Percentiles rank a stretch among this genome's conserved stretches.
Conservation (phyloP, 192 early-diverging fungal species). For the Irineochytrium annulatum region DNA sequence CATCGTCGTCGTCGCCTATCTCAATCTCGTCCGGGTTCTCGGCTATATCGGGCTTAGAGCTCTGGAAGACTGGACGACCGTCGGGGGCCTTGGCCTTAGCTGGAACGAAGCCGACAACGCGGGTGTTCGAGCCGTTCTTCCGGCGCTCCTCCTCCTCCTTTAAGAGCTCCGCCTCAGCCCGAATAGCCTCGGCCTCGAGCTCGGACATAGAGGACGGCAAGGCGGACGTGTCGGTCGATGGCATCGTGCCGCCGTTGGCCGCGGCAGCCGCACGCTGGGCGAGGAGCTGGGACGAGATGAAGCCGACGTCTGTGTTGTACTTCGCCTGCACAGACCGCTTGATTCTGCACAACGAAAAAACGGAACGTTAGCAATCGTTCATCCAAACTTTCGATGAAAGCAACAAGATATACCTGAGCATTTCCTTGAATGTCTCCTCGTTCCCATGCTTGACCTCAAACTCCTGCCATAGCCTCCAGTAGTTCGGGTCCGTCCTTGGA, state of each 20-base stretch:
- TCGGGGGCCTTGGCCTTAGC: constrained; percentile 33
- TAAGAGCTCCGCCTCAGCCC: constrained; percentile 29
- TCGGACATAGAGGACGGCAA: constrained; percentile 24
- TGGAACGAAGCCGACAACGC: constrained; percentile 48
- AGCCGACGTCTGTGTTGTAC: constrained; percentile 72
- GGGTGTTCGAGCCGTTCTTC: constrained; percentile 19
- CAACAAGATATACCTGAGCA: constrained; percentile 65
- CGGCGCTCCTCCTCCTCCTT: constrained; percentile 42
- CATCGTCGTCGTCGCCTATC: constrained; percentile 61
- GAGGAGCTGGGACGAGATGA: constrained; percentile 56
- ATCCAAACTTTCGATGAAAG: background rate
- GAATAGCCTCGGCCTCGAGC: constrained; percentile 26
- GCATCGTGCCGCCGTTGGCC: background rate
- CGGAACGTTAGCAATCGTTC: background rate
- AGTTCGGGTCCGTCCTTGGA: constrained; percentile 68
- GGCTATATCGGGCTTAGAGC: constrained; percentile 7
- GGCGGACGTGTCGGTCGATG: background rate
- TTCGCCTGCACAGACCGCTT: constrained; percentile 85
- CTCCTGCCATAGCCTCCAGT: constrained; percentile 91
- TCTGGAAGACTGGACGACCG: constrained; percentile 12
- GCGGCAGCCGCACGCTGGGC: constrained; percentile 33
- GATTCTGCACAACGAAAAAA: constrained; percentile 43
- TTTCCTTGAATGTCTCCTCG: constrained; percentile 97
- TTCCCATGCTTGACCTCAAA: constrained; percentile 97
- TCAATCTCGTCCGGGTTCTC: constrained; percentile 68